phyloP scores from a whole-genome alignment of 257 asterid genomes.

The Solanum bukasovii region DNA sequence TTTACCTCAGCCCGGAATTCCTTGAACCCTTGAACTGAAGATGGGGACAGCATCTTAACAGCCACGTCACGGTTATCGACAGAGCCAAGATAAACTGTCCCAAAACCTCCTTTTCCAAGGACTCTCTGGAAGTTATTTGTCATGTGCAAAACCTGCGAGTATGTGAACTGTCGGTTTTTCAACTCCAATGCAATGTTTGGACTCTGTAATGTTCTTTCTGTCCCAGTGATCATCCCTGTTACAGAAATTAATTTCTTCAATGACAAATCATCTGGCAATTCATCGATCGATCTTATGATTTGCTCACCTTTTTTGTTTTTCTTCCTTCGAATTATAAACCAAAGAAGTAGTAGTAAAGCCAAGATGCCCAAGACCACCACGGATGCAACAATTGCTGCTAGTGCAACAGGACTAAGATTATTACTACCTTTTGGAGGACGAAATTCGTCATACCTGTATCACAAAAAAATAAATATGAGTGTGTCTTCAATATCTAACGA shows the following conservation, averaged over 20 bases:
- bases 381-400: background rate
- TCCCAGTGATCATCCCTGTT: background rate
- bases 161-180: constrained; percentile 8
- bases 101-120: constrained; percentile 13
- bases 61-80: constrained; percentile 1
- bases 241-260: background rate
- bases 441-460: too few relatives aligned
- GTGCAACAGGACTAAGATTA: too few relatives aligned
- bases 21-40: constrained; percentile 6
- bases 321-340: background rate
- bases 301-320: background rate
- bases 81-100: constrained; percentile 9
- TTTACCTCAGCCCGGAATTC: constrained; percentile 7
- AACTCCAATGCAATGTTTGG: background rate
- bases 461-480: too few relatives aligned
- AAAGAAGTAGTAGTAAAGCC: background rate
- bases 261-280: background rate
- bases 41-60: constrained; percentile 10
- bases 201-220: background rate
- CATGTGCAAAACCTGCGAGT: background rate
- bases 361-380: background rate
- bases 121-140: constrained; percentile 9
- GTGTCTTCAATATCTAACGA: too few relatives aligned
- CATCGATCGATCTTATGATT: background rate
- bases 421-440: too few relatives aligned